Percentiles rank a stretch among this genome's conserved stretches.
phyloP scores from a whole-genome alignment of 345 rosid species.

The Eucalyptus viminalis region DNA sequence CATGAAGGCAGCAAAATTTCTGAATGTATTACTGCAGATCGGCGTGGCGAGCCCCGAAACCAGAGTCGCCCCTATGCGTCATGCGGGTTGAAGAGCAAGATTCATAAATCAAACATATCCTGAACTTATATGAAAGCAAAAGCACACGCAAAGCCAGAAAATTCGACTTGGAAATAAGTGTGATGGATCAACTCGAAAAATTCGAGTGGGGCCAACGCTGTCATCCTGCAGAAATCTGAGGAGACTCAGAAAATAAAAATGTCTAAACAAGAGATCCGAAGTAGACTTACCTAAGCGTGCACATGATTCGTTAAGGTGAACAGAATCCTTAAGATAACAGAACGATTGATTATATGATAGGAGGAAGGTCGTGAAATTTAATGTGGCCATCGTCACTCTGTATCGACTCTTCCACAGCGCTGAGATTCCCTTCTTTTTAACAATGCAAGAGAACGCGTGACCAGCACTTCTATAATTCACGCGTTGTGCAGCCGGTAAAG shows the following conservation, averaged over 20 bases:
- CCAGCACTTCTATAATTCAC: background rate
- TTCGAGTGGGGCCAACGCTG: background rate
- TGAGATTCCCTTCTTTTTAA: background rate
- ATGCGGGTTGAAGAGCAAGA: background rate
- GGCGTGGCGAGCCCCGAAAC: background rate
- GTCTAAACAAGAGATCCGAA: background rate
- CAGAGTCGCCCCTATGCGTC: background rate
- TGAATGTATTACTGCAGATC: background rate
- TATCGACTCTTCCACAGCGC: background rate
- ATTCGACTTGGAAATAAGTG: background rate
- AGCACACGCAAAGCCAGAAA: background rate
- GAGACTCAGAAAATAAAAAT: background rate
- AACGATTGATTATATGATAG: background rate
- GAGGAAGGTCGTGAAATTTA: background rate
- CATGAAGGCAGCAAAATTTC: background rate
- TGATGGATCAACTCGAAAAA: background rate
- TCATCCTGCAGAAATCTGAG: background rate
- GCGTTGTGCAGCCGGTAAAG: background rate
- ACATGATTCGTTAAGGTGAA: background rate
- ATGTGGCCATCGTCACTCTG: background rate
- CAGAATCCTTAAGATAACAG: background rate
- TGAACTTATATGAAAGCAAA: background rate
- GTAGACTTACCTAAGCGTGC: background rate
- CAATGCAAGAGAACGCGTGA: background rate
- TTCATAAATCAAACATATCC: background rate